A percentile compares a stretch with the other conserved stretches of the same genome.
Evolutionary conservation across 2,329 filamentous ascomycete species (phyloP).

Genomic region (Annulohypoxylon truncatum): DNA sequence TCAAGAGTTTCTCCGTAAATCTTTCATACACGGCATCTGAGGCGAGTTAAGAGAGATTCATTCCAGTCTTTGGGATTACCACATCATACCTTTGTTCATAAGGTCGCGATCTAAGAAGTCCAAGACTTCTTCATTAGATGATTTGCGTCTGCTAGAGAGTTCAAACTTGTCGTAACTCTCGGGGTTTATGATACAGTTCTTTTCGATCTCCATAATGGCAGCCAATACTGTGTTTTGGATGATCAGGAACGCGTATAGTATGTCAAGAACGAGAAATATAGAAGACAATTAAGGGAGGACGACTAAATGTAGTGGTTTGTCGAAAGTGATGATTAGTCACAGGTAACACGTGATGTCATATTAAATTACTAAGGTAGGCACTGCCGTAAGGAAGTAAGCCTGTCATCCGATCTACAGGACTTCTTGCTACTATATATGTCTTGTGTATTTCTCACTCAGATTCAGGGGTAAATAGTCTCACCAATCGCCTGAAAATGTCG

Average conservation of each 20-base stretch:
- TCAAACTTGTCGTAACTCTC: slow-evolving; percentile 25
- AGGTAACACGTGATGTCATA: neutral
- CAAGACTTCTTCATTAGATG: slow-evolving; percentile 17
- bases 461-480: neutral
- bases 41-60: slow-evolving; percentile 1
- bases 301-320: neutral
- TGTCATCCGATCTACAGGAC: neutral
- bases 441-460: neutral
- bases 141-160: neutral
- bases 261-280: no score
- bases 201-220: slow-evolving; percentile 7
- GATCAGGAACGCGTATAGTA: neutral
- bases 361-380: neutral
- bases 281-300: neutral
- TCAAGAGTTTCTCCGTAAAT: slow-evolving; percentile 5
- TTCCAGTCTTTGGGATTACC: neutral
- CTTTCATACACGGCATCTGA: slow-evolving; percentile 20
- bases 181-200: slow-evolving; percentile 10
- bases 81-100: slow-evolving; percentile 19
- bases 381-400: neutral
- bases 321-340: neutral
- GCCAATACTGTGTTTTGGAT: neutral
- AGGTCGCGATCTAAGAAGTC: slow-evolving; percentile 16
- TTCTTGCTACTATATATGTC: neutral
- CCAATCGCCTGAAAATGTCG: neutral